Base-by-base conservation (phyloP, 768 basidiomycete genomes). In the Leccinum disarticulatum region DNA sequence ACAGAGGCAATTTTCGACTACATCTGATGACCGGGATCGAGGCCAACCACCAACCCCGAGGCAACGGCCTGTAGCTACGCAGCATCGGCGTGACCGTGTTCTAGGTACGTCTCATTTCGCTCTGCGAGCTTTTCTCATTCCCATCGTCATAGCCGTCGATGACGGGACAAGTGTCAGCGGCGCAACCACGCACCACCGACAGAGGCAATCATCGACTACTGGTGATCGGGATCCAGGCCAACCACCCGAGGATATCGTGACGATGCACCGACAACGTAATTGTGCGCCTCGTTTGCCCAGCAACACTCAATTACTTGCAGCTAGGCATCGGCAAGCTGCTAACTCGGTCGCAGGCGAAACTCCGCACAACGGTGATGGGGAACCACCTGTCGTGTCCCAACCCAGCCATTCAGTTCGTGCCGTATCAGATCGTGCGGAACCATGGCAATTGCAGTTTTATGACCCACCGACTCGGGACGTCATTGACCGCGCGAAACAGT, bases 401-500 rank as follows among this genome's bases (percentile, higher is more conserved):
- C 1, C 7, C 3, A 6, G 19, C 8, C 43, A 17, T n/a, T 8
- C 43, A 46, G 9, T 11, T 46, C 43, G 48, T 15, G 6, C 27
- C 9, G 10, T 2, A 7, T 28, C 48, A 2, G 38, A 59, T 38
- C 10, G 46, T 1, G 3, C 30, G 4, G 54, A 59, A 11, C 61
- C 36, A 0, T 62, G 50, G 50, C 54, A 62, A 2, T 43, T 63
- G 2, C 62, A 60, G 17, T 52, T 35, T 7, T 57, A 63, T 7
- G 31, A 60, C n/a, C 55, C 25, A 1, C 13, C 25, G 2, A 49
- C 41, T n/a, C 47, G 7, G 1, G 46, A 61, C 14, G 30, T 61
- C 3, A 56, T 61, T 17, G 51, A 61, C n/a, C 25, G 47, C 1
- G 47, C 52, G 0, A 61, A 61, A 15, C 55, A 56, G 4, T 52